Base-by-base conservation (phyloP, 768 basidiomycete genomes). In the Rubroboletus pulcherrimus region DNA sequence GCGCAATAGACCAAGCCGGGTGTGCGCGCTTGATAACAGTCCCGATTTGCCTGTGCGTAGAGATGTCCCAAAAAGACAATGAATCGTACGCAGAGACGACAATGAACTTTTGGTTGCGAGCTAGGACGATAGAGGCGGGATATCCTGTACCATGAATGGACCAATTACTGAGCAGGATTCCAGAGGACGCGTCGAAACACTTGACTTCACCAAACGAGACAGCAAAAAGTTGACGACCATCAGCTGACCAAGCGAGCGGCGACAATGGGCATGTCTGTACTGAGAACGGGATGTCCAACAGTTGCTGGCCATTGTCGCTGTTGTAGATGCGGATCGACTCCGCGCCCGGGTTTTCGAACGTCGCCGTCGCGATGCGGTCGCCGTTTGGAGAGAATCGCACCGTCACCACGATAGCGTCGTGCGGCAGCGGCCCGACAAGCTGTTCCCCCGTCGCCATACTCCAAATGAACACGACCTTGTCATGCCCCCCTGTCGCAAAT, bases 181-280 rank as follows among this genome's bases (percentile, higher is more conserved):
- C 40, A 10, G 39, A 40, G 19, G 39, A 19, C 19, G 21, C 14
- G 7, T 41, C 21, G 40, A 24, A 41, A 41, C 21, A 7, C 12
- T 14, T 8, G 41, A 0, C 11, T 19, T 11, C 21, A 5, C 21
- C 41, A 14, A 1, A 14, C 21, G 41, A 14, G 14, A 21, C 30
- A 45, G 50, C 44, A 15, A 53, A 53, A 2, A 61, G 15, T 7
- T 53, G 33, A 34, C 24, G 30, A n/a, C 60, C 51, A 9, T 61
- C 50, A 10, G 31, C n/a, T 0, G 54, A 56, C 54, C 49, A 58
- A 3, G 44, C 19, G 5, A 47, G 38, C 5, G 38, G 19, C 0
- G 57, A 30, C 8, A 29, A 21, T 4, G 11, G 10, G 11, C 12
- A 31, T 0, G 3, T 7, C 4, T 14, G 0, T 3, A 1, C 5